A percentile compares a stretch with the other conserved stretches of the same genome.
phyloP scores from a whole-genome alignment of 345 rosid genomes.

The Melaleuca quinquenervia region DNA sequence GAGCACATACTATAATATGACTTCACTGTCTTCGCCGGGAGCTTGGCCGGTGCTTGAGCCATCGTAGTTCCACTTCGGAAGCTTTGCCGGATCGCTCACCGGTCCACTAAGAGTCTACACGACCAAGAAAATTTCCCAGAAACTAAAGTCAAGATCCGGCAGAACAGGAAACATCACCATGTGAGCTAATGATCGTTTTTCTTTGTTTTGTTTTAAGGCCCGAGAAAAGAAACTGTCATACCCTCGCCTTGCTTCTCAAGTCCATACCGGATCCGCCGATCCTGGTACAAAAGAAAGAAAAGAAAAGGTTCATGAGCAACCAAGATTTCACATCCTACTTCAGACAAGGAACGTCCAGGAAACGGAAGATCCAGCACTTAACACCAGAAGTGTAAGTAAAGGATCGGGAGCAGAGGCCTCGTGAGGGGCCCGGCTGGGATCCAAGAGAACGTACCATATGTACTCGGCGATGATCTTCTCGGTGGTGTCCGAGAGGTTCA shows the following conservation, averaged over 20 bases:
- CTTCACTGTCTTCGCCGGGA: constrained; percentile 24
- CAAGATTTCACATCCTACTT: background rate
- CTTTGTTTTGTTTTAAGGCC: background rate
- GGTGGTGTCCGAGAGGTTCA: constrained; percentile 20
- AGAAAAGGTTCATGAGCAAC: background rate
- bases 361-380: background rate
- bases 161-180: background rate
- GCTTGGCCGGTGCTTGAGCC: constrained; percentile 27
- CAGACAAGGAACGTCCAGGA: background rate
- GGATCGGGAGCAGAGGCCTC: background rate
- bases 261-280: constrained; percentile 40
- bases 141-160: background rate
- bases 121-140: background rate
- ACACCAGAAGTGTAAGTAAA: background rate
- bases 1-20: constrained; percentile 11
- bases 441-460: constrained; percentile 10
- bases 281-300: constrained; percentile 3
- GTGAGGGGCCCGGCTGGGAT: background rate
- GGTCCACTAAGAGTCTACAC: constrained; percentile 18
- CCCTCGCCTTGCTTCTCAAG: constrained; percentile 34
- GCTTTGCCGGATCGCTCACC: constrained; percentile 11
- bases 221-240: background rate
- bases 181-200: background rate
- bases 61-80: constrained; percentile 25
- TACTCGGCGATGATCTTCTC: constrained; percentile 27